Conservation (phyloP, 2,329 filamentous ascomycete genomes). For the Fusarium palustre region DNA sequence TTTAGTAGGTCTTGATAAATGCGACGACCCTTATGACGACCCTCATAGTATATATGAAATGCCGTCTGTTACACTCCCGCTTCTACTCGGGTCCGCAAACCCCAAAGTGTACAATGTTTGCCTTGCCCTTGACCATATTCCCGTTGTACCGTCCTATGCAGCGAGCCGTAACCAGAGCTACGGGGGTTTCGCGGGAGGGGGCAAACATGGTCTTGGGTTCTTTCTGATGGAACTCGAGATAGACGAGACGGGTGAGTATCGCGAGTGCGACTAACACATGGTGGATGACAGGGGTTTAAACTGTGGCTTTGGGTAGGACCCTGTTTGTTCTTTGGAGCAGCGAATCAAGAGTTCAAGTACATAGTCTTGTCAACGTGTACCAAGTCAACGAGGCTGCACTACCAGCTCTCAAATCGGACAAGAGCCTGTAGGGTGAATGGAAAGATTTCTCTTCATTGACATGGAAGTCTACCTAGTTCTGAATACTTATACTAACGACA, state of each 20-base stretch:
- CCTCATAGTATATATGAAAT: conserved; percentile 11
- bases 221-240: conserved; percentile 27
- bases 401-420: background rate
- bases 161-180: conserved; percentile 35
- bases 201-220: conserved; percentile 38
- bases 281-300: background rate
- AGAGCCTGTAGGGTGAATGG: background rate
- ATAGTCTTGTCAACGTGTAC: background rate
- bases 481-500: too few relatives aligned
- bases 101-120: conserved; percentile 38
- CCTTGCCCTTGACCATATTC: background rate
- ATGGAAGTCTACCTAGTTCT: too few relatives aligned
- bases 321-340: background rate
- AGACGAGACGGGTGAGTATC: conserved; percentile 40
- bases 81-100: conserved; percentile 33
- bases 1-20: background rate
- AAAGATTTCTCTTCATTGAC: background rate
- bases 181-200: conserved; percentile 34
- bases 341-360: background rate
- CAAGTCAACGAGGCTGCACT: background rate
- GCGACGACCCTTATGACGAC: background rate
- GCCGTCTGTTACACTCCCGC: conserved; percentile 32
- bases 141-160: conserved; percentile 35
- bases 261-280: conserved; percentile 33
- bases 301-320: background rate